Evolutionary conservation across 441 rosid genomes (phyloP).

Genomic region (Aleurites moluccanus): DNA sequence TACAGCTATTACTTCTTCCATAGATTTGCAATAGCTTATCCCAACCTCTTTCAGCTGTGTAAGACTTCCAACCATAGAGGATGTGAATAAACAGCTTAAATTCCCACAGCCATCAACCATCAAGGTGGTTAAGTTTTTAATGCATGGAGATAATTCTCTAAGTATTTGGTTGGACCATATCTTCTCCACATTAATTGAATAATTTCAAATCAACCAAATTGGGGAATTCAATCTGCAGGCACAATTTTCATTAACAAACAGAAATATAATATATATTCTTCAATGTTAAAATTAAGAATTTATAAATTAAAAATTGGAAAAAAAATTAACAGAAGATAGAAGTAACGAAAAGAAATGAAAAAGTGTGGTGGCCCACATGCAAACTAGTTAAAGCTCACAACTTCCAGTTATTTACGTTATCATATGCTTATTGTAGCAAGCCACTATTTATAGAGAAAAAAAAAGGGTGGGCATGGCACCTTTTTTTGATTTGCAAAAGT

Average conservation of each 20-base stretch:
- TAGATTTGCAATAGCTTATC: neutral
- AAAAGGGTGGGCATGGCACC: too few relatives aligned
- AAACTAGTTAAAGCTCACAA: too few relatives aligned
- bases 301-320: neutral
- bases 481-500: too few relatives aligned
- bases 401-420: too few relatives aligned
- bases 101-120: neutral
- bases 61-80: conserved; percentile 8
- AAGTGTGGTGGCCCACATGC: too few relatives aligned
- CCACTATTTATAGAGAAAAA: too few relatives aligned
- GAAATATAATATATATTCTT: too few relatives aligned
- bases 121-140: conserved; percentile 5
- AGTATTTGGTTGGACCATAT: conserved; percentile 9
- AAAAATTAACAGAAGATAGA: neutral
- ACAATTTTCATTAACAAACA: too few relatives aligned
- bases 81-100: neutral
- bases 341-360: too few relatives aligned
- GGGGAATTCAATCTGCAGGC: neutral
- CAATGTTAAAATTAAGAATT: too few relatives aligned
- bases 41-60: conserved; percentile 7
- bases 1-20: conserved; percentile 6
- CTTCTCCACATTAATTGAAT: neutral
- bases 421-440: too few relatives aligned
- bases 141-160: neutral
- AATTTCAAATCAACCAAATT: neutral